Evolutionary conservation across 257 asterid genomes (phyloP).

Genomic region (Paulownia fortunei): DNA sequence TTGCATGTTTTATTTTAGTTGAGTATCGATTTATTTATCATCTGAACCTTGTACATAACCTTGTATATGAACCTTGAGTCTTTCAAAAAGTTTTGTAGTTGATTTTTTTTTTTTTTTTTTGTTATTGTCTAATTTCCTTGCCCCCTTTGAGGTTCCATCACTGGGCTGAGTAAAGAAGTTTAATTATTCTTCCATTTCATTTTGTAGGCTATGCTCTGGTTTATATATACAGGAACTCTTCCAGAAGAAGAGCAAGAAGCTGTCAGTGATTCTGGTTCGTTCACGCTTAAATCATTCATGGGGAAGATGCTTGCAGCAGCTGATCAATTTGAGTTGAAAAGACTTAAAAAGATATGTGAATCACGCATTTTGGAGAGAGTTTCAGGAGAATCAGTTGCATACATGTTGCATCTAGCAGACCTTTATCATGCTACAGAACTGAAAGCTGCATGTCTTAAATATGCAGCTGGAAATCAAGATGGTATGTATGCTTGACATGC

Average conservation of each 20-base stretch:
- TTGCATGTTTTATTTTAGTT: background rate
- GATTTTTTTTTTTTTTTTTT: background rate
- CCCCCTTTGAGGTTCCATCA: background rate
- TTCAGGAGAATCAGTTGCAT: conserved; percentile 53
- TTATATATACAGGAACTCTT: conserved; percentile 54
- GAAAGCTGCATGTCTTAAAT: conserved; percentile 60
- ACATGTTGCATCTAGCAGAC: conserved; percentile 54
- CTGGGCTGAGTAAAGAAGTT: background rate
- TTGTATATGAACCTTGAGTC: background rate
- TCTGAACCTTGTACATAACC: no score
- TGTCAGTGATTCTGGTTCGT: conserved; percentile 35
- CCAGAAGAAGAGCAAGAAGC: conserved; percentile 50
- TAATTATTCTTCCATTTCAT: background rate
- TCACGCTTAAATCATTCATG: conserved; percentile 41
- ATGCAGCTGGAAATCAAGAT: conserved; percentile 58
- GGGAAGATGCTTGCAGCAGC: conserved; percentile 64
- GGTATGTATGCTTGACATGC: conserved; percentile 34
- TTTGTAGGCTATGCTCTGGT: conserved; percentile 62
- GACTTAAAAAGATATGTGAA: conserved; percentile 57
- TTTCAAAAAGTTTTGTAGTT: background rate
- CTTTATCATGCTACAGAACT: conserved; percentile 48
- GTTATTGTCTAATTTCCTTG: background rate
- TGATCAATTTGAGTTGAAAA: conserved; percentile 51
- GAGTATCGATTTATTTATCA: background rate
- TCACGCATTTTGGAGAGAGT: conserved; percentile 51